Conservation (phyloP, 2,329 filamentous ascomycete species). For the Rhynchosporium agropyri region DNA sequence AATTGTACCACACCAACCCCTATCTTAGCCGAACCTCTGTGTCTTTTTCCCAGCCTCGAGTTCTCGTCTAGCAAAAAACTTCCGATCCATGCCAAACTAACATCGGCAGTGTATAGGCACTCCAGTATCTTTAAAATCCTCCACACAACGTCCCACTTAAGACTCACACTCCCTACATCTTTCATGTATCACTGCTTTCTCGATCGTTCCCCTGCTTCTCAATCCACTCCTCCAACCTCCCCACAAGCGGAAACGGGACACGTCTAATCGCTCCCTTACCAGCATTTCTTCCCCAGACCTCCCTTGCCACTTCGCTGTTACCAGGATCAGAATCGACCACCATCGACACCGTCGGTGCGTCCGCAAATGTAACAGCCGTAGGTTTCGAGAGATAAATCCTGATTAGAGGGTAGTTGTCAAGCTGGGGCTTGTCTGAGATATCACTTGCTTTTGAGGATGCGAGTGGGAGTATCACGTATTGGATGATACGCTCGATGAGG, state of each 20-base stretch:
- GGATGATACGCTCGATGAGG: constrained; percentile 51
- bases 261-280: not conserved
- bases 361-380: constrained; percentile 71
- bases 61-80: too few relatives aligned
- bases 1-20: not conserved
- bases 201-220: not conserved
- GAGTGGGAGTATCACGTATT: constrained; percentile 44
- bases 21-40: not conserved
- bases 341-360: constrained; percentile 69
- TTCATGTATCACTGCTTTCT: not conserved
- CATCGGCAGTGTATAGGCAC: too few relatives aligned
- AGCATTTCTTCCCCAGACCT: constrained; percentile 20
- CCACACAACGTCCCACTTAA: too few relatives aligned
- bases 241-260: constrained; percentile 35
- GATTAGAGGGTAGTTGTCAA: constrained; percentile 43
- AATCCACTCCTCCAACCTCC: constrained; percentile 38
- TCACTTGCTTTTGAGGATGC: constrained; percentile 15
- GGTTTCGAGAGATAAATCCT: constrained; percentile 70
- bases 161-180: too few relatives aligned
- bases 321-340: constrained; percentile 34
- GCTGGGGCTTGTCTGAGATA: constrained; percentile 1
- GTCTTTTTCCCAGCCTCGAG: not conserved
- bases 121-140: too few relatives aligned
- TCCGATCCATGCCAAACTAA: too few relatives aligned
- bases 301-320: constrained; percentile 16